Percentiles rank a stretch among this genome's conserved stretches.
phyloP scores from a whole-genome alignment of 148 eudicot genomes.

The Vaccinium darrowii region DNA sequence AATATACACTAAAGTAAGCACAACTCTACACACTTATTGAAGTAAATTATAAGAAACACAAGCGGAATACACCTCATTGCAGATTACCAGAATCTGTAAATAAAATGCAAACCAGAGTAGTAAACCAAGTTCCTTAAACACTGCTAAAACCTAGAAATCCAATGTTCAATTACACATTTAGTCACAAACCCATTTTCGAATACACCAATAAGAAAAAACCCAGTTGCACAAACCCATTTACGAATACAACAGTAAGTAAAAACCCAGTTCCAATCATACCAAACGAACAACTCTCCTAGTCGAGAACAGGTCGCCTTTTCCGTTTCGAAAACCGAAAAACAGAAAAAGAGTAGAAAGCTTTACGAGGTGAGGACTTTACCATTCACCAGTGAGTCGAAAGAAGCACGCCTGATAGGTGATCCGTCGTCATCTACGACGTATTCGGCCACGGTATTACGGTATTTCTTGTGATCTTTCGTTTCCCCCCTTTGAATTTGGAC shows the following conservation, averaged over 20 bases:
- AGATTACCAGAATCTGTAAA: not conserved
- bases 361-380: not conserved
- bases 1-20: not conserved
- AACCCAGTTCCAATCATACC: not conserved
- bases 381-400: not conserved
- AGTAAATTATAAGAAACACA: not conserved
- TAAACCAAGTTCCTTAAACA: not conserved
- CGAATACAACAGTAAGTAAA: not conserved
- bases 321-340: not conserved
- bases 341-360: not conserved
- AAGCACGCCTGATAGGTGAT: not conserved
- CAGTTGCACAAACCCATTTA: not conserved
- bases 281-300: not conserved
- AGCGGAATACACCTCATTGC: not conserved
- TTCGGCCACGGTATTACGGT: not conserved
- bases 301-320: not conserved
- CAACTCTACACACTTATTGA: not conserved
- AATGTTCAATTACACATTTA: not conserved
- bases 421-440: not conserved
- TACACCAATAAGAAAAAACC: not conserved
- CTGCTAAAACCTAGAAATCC: slow-evolving; percentile 6
- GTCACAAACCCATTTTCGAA: not conserved
- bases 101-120: not conserved
- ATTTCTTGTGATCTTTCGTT: not conserved
- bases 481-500: not conserved